Evolutionary conservation across 2,329 filamentous ascomycete genomes (phyloP).

Genomic region (Clonostachys sp.): DNA sequence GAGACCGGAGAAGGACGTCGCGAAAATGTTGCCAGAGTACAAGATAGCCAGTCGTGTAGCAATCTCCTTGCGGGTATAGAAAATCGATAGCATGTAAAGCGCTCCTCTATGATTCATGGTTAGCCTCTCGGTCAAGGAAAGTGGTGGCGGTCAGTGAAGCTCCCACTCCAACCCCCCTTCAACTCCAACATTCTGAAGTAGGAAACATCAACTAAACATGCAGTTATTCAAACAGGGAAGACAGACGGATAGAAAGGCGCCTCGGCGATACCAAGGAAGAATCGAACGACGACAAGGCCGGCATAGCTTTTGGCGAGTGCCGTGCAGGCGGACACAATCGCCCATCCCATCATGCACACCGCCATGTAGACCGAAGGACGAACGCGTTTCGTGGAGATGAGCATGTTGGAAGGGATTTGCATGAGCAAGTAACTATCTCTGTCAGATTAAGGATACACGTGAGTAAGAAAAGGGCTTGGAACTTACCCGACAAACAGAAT

Average conservation of each 20-base stretch:
- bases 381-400: constrained; percentile 32
- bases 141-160: background rate
- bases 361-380: constrained; percentile 27
- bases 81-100: constrained; percentile 22
- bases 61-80: constrained; percentile 60
- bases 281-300: constrained; percentile 27
- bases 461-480: constrained; percentile 1
- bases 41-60: constrained; percentile 53
- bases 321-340: constrained; percentile 19
- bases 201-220: constrained; percentile 29
- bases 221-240: background rate
- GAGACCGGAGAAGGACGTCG: constrained; percentile 59
- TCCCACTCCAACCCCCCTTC: background rate
- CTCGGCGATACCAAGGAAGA: constrained; percentile 48
- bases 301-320: constrained; percentile 38
- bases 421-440: constrained; percentile 20
- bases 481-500: constrained; percentile 30
- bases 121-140: constrained; percentile 28
- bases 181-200: background rate
- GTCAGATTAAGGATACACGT: background rate
- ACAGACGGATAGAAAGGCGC: constrained; percentile 45
- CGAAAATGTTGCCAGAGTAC: constrained; percentile 57
- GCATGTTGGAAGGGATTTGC: constrained; percentile 27
- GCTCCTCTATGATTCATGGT: constrained; percentile 43
- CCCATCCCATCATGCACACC: constrained; percentile 11